These are phyloP conservation scores for Sporisorium sorghi DNA, from an alignment of 1,284 basidiomycete genomes.

Conservation along the genomic window DNA sequence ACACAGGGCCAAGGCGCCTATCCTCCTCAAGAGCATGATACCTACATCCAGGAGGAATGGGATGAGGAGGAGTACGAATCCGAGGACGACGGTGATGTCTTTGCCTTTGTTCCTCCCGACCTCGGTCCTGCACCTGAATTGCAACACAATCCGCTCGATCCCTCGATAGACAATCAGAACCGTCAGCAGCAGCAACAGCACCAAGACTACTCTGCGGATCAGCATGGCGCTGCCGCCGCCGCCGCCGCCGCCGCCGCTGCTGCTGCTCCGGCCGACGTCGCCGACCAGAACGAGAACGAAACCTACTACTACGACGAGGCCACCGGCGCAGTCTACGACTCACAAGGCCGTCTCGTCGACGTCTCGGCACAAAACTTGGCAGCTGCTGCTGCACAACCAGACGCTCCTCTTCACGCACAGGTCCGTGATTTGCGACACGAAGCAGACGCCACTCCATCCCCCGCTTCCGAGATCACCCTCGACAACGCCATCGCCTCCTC, in stretches of 20 bases:
- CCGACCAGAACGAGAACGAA: conserved; percentile 45
- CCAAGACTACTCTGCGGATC: conserved; percentile 8
- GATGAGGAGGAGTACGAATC: conserved; percentile 63
- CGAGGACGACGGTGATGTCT: conserved; percentile 65
- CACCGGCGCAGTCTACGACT: conserved; percentile 63
- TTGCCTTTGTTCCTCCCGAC: conserved; percentile 64
- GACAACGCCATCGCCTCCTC: conserved; percentile 14
- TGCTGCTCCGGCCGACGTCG: conserved; percentile 9
- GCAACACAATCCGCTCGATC: conserved; percentile 47
- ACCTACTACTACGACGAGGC: conserved; percentile 64
- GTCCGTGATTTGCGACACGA: conserved; percentile 11
- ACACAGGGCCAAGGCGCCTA: conserved; percentile 37
- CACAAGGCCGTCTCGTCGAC: conserved; percentile 57
- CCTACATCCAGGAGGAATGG: conserved; percentile 47
- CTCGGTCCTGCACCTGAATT: conserved; percentile 51
- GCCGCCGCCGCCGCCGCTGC: too few relatives aligned
- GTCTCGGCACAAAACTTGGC: conserved; percentile 38
- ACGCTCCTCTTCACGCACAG: conserved; percentile 9
- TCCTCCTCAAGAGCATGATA: conserved; percentile 10
- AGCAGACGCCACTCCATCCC: conserved; percentile 4
- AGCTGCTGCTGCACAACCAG: not conserved
- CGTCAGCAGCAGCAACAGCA: conserved; percentile 15
- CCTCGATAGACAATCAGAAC: conserved; percentile 51
- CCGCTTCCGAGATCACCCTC: conserved; percentile 29
- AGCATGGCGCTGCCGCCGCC: too few relatives aligned